Conservation (phyloP, 1,284 basidiomycete species). For the Xerocomus minutiporus region DNA sequence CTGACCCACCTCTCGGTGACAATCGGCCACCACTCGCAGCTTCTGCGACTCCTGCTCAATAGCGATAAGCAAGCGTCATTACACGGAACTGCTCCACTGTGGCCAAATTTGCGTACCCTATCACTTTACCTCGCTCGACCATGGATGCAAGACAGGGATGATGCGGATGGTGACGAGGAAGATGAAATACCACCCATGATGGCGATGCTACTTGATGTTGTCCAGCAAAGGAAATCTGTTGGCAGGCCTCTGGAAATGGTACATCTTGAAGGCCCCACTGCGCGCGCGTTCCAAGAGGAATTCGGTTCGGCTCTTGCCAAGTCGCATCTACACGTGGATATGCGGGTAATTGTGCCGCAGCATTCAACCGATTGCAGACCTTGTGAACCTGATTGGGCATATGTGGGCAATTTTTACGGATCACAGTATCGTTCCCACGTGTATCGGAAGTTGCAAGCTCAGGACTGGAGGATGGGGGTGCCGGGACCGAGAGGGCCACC, state of each 20-base stretch:
- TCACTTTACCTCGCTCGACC: slow-evolving; percentile 25
- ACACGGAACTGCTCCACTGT: slow-evolving; percentile 29
- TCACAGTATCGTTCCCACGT: slow-evolving; percentile 30
- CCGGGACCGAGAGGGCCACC: slow-evolving; percentile 25
- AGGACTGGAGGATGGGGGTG: slow-evolving; percentile 25
- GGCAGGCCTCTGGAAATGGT: slow-evolving; percentile 24
- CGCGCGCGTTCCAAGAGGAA: slow-evolving; percentile 27
- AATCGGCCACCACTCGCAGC: slow-evolving; percentile 31
- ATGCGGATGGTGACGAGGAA: slow-evolving; percentile 29
- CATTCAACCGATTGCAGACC: slow-evolving; percentile 18
- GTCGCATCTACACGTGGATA: slow-evolving; percentile 26
- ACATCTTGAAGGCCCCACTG: slow-evolving; percentile 26
- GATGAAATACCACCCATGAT: slow-evolving; percentile 30
- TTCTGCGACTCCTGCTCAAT: slow-evolving; percentile 32
- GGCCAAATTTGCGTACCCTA: slow-evolving; percentile 31
- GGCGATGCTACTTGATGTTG: slow-evolving; percentile 30
- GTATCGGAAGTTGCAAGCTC: slow-evolving; percentile 30
- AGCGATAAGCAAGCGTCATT: slow-evolving; percentile 34
- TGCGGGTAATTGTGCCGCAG: slow-evolving; percentile 19
- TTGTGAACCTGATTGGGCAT: slow-evolving; percentile 28
- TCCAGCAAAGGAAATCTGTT: slow-evolving; percentile 32
- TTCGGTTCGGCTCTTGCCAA: slow-evolving; percentile 24
- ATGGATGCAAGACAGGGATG: slow-evolving; percentile 32
- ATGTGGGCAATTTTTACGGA: slow-evolving; percentile 28
- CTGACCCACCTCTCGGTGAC: slow-evolving; percentile 32